Evolutionary conservation across 371 early-diverging fungal species (phyloP), one percentile per base, ranked within the genome.

Genomic region (Coemansia sp.): DNA sequence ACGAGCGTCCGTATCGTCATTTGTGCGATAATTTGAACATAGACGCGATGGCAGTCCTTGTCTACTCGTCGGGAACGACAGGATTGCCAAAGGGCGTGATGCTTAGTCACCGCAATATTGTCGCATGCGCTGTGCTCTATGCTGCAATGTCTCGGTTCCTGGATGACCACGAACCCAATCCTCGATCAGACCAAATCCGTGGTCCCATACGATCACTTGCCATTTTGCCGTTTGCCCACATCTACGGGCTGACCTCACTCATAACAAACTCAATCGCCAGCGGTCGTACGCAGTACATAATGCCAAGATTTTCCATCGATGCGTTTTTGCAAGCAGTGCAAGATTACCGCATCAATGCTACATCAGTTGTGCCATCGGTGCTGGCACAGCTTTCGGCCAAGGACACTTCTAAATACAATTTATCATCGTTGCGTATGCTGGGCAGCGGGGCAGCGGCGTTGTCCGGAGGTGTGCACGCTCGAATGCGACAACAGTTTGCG

Each of bases 11-110:
- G 39, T 48, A 68, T 64, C 59, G 63, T 2, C 66, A 69, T 10
- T 59, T 57, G 2, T 47, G n/a, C 3, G 55, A 3, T 29, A 18
- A 61, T 63, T 60, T 69, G 55, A 29, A 54, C 2, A n/a, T 1
- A 6, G 55, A 24, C 6, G 29, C n/a, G 16, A 67, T 22, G 31
- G 93, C 93, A 6, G 87, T 88, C 62, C 82, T 95, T 26, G 89
- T 90, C 73, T 95, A 91, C 80, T 92, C 92, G 7, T 89, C 89
- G 8, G 96, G 96, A 18, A 95, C 95, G 5, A 93, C 95, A 0
- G 82, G 82, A 2, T 14, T 63, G 27, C 74, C 83, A 21, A 84
- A 83, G 72, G 90, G 89, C 18, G 90, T 84, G 7, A 68, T 87
- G 59, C 76, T 88, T 4, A 82, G 86, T 5, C 88, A 90, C 66